Base-by-base conservation (phyloP, 805 yeast genomes). In the Nakazawaea pomicola region DNA sequence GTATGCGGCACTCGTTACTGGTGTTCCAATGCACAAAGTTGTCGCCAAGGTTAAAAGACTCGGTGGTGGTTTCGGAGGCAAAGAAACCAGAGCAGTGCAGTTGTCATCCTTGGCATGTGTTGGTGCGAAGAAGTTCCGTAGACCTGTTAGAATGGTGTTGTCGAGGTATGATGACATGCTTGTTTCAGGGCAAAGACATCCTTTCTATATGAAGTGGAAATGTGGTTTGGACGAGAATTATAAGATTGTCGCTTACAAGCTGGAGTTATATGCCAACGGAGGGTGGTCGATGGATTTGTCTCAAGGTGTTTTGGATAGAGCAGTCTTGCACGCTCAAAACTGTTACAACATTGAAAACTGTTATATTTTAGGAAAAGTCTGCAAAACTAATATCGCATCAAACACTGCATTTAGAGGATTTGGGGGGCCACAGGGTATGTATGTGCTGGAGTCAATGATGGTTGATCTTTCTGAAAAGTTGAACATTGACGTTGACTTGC, bases 11-110 rank as follows among this genome's bases (percentile, higher is more conserved):
- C 62, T 63, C 24, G 65, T 64, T 3, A 57, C 69, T 6, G 71
- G 69, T 11, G 68, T 68, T 10, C 70, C 73, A 3, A 57, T 67
- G 4, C 57, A 62, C 32, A 57, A 64, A 31, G 57, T 70, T 41
- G 72, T 69, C 9, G 58, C 57, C 18, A 54, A 64, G 14, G 69
- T 61, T 14, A 70, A 70, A 48, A 55, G 74, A 37, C 50, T 70
- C 4, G 76, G 76, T 19, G 76, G 76, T 36, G 76, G 76, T 1
- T 70, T 70, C 48, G 76, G 76, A 18, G 76, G 76, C 36, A 70
- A 70, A 45, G 76, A 70, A 46, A 61, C 70, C 3, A 53, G 74
- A 36, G 55, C 70, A 4, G 56, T 67, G 18, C 70, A 57, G 40
- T 46, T 60, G 15, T 60, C 72, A 2, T 55, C 67, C 2, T 39